These are phyloP conservation scores for Hypoxylon rickii DNA, from an alignment of 495 filamentous ascomycete genomes.

Conservation along the genomic window DNA sequence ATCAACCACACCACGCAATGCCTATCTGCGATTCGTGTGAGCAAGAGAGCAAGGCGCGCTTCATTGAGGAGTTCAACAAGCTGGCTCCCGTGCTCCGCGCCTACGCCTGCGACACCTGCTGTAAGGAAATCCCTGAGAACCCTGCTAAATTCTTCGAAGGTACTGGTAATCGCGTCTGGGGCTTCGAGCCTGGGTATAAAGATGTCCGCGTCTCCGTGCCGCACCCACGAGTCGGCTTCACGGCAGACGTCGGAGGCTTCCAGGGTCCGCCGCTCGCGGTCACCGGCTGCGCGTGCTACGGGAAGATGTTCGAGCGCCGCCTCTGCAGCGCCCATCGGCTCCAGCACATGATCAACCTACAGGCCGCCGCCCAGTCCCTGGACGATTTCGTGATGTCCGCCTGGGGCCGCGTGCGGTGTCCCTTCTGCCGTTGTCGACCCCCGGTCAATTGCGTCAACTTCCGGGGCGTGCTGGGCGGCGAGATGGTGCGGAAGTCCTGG, in stretches of 20 bases:
- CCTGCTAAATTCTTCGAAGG: background rate
- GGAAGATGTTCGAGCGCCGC: conserved; percentile 7
- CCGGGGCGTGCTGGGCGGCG: conserved; percentile 8
- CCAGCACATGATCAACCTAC: background rate
- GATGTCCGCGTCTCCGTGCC: background rate
- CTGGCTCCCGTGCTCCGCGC: background rate
- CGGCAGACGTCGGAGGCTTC: background rate
- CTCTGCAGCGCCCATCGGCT: conserved; percentile 28
- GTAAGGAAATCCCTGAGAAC: background rate
- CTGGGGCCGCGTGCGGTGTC: background rate
- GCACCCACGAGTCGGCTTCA: background rate
- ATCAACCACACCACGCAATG: background rate
- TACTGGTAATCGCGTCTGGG: background rate
- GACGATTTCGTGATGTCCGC: background rate
- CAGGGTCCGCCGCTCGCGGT: background rate
- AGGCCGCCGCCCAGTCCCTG: background rate
- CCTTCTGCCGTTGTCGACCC: conserved; percentile 1
- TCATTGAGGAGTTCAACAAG: background rate
- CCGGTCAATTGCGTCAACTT: conserved; percentile 9
- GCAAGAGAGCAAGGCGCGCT: background rate
- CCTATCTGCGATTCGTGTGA: conserved; percentile 10
- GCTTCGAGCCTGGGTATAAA: background rate
- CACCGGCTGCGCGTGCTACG: conserved; percentile 20
- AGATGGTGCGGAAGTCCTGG: background rate
- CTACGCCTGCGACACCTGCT: conserved; percentile 1